Evolutionary conservation across 108 stramenopile species (phyloP).

Genomic region (Cylindrotheca closterium): DNA sequence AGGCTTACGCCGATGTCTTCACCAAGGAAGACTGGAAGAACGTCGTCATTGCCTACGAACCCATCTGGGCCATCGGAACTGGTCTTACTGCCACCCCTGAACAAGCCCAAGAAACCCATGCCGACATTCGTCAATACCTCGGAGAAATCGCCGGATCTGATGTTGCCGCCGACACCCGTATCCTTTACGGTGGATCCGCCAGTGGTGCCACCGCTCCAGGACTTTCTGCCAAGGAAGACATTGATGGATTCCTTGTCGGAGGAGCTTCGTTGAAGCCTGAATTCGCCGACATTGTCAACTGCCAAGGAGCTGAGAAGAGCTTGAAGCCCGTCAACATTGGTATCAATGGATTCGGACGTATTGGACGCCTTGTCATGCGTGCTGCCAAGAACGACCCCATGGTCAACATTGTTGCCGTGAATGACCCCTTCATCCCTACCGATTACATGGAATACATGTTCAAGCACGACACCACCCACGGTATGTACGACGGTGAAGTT

Average conservation of each 20-base stretch:
- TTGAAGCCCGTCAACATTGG: conserved; percentile 66
- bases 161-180: conserved; percentile 83
- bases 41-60: conserved; percentile 86
- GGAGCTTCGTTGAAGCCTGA: conserved; percentile 98
- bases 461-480: conserved; percentile 97
- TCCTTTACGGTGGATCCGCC: conserved; percentile 96
- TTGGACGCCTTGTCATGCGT: conserved; percentile 97
- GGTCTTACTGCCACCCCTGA: conserved; percentile 95
- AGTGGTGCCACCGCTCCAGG: conserved; percentile 88
- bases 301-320: conserved; percentile 61
- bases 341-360: conserved; percentile 99
- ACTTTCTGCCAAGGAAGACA: conserved; percentile 93
- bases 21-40: conserved; percentile 83
- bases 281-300: conserved; percentile 94
- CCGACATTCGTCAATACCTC: conserved; percentile 82
- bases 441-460: conserved; percentile 95
- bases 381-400: conserved; percentile 89
- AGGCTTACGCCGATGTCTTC: conserved; percentile 92
- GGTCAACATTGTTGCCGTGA: conserved; percentile 96
- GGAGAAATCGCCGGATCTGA: conserved; percentile 85
- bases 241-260: conserved; percentile 99
- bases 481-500: conserved; percentile 79
- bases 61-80: conserved; percentile 99
- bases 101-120: conserved; percentile 95
- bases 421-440: conserved; percentile 89